phyloP scores from a whole-genome alignment of 805 yeast genomes.

The Candida chilensis region DNA sequence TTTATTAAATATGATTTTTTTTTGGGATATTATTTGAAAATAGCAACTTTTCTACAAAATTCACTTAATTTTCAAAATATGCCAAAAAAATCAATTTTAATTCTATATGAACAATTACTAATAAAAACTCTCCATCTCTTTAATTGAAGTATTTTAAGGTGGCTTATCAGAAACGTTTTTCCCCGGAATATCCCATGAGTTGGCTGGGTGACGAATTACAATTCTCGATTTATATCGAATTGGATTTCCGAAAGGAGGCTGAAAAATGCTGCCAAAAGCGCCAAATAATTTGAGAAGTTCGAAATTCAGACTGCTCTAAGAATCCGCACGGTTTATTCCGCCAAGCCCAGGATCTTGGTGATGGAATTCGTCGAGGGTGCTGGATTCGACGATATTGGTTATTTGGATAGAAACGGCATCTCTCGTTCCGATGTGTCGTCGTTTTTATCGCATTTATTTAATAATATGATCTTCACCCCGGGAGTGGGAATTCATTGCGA shows the following conservation, averaged over 20 bases:
- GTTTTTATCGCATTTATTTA: conserved; percentile 85
- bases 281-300: conserved; percentile 50
- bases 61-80: too few species aligned
- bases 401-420: conserved; percentile 52
- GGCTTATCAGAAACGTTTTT: too few species aligned
- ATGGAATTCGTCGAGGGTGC: conserved; percentile 86
- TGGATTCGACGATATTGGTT: conserved; percentile 69
- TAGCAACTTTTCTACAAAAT: too few species aligned
- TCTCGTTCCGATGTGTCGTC: conserved; percentile 71
- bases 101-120: too few species aligned
- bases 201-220: conserved; percentile 97
- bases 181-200: conserved; percentile 84
- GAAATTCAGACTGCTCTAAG: conserved; percentile 62
- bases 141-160: too few species aligned
- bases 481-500: conserved; percentile 92
- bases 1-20: too few species aligned
- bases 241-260: conserved; percentile 85
- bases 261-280: conserved; percentile 66
- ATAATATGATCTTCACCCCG: conserved; percentile 92
- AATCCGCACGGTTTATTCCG: conserved; percentile 63
- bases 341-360: conserved; percentile 63
- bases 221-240: conserved; percentile 79
- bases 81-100: too few species aligned
- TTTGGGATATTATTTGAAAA: too few species aligned
- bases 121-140: too few species aligned